Evolutionary conservation across 1,284 basidiomycete species (phyloP), one percentile per base, ranked within the genome.

Genomic region (Caloboletus inedulis): DNA sequence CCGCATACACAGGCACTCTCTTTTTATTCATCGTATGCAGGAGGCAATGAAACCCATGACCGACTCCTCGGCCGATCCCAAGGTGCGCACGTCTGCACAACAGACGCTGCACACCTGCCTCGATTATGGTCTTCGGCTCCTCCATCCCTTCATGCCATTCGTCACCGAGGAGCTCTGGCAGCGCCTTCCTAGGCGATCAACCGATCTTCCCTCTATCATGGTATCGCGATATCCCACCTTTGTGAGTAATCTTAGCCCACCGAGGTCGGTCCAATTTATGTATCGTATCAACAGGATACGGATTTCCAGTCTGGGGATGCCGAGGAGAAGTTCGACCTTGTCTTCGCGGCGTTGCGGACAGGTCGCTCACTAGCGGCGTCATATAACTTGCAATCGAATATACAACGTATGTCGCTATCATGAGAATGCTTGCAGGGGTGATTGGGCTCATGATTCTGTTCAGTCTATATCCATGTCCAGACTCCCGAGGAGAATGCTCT

Each of bases 141-240:
- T 99, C 13, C 97, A 99, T 71, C 96, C 97, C 2, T 96, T 98
- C 77, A 99, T 99, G 97, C 97, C 97, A 2, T 99, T 89, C 71
- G 94, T 99, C 40, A 98, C 96, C 2, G 97, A 99, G 73, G 97
- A 99, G 72, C 76, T 99, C 18, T 99, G 97, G 97, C 97, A 99
- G 70, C 85, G 95, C 40, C 77, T 99, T 10, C 94, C 95, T 0
- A 78, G 94, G 13, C 78, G 95, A 51, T 84, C 87, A 0, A 86
- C 86, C 47, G 94, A 98, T 69, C 65, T 78, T 9, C 83, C 86
- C 19, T 93, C 92, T 0, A 94, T 99, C 71, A 95, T 96, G 87
- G 72, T 98, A 29, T 79, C 94, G 0, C 72, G 79, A 21, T 99
- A 86, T 80, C 96, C 97, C 5, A 79, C 84, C 43, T 74, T 78